A percentile compares a stretch with the other conserved stretches of the same genome.
phyloP scores from a whole-genome alignment of 2,329 filamentous ascomycete species.

The Sclerotinia spermophila region DNA sequence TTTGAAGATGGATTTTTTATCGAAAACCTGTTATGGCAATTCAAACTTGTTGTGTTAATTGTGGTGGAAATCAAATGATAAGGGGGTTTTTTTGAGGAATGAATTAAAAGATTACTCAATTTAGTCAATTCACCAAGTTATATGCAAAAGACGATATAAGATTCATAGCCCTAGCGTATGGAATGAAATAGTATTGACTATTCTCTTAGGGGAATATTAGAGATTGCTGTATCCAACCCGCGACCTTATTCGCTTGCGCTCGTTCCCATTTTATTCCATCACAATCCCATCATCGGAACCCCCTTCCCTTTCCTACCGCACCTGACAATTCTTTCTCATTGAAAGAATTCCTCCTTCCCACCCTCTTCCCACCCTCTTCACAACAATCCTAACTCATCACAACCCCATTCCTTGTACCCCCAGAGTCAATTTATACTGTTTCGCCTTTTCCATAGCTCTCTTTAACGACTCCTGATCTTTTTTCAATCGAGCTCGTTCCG shows the following conservation, averaged over 20 bases:
- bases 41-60: too few species aligned
- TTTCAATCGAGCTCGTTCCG: neutral
- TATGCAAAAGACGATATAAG: too few species aligned
- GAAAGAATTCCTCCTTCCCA: accelerated
- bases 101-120: too few species aligned
- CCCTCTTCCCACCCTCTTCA: neutral
- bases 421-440: neutral
- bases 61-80: too few species aligned
- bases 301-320: neutral
- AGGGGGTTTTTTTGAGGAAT: too few species aligned
- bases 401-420: neutral
- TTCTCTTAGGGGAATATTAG: neutral
- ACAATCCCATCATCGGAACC: neutral
- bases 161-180: too few species aligned
- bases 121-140: too few species aligned
- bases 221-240: neutral
- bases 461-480: neutral
- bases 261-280: neutral
- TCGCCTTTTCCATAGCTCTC: neutral
- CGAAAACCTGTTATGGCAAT: too few species aligned
- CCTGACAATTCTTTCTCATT: neutral
- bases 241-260: accelerated
- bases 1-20: too few species aligned
- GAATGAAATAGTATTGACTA: neutral
- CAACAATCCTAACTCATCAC: neutral